Conservation (phyloP, 2,329 filamentous ascomycete species). For the Epichloe amarillans region DNA sequence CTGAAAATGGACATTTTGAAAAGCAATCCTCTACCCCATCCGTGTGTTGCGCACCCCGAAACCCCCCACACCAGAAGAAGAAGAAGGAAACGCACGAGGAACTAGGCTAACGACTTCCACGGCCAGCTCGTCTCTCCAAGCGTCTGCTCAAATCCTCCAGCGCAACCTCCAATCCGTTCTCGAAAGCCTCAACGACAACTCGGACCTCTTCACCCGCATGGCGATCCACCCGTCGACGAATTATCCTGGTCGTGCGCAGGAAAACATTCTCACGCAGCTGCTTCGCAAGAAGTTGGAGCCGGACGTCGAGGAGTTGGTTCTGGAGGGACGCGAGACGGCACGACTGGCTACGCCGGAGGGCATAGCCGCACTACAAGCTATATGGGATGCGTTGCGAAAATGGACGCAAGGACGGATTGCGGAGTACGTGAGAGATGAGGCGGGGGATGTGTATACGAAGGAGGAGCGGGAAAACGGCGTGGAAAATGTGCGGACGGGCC, state of each 20-base stretch:
- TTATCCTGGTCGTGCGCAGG: constrained; percentile 57
- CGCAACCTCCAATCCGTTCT: constrained; percentile 56
- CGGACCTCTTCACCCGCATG: constrained; percentile 53
- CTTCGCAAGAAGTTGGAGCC: constrained; percentile 77
- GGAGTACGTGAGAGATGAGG: constrained; percentile 29
- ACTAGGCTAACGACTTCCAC: neutral
- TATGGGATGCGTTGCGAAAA: constrained; percentile 39
- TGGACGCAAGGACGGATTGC: constrained; percentile 29
- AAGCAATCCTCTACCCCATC: constrained; percentile 52
- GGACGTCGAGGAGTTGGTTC: constrained; percentile 59
- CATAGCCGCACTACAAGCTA: constrained; percentile 30
- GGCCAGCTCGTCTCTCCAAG: constrained; percentile 54
- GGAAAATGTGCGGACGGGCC: constrained; percentile 58
- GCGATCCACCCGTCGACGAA: constrained; percentile 65
- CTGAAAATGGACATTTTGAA: constrained; percentile 47
- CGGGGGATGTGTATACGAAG: constrained; percentile 53
- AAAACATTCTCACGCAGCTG: constrained; percentile 52
- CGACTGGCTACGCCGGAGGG: constrained; percentile 30
- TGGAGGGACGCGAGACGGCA: constrained; percentile 42
- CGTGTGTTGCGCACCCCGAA: constrained; percentile 30
- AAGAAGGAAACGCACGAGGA: neutral
- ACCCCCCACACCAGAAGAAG: too few species aligned
- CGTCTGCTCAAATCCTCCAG: constrained; percentile 58
- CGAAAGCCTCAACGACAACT: constrained; percentile 49
- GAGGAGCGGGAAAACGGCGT: constrained; percentile 55